Evolutionary conservation across 2,329 filamentous ascomycete genomes (phyloP).

Genomic region (Seiridium cupressi): DNA sequence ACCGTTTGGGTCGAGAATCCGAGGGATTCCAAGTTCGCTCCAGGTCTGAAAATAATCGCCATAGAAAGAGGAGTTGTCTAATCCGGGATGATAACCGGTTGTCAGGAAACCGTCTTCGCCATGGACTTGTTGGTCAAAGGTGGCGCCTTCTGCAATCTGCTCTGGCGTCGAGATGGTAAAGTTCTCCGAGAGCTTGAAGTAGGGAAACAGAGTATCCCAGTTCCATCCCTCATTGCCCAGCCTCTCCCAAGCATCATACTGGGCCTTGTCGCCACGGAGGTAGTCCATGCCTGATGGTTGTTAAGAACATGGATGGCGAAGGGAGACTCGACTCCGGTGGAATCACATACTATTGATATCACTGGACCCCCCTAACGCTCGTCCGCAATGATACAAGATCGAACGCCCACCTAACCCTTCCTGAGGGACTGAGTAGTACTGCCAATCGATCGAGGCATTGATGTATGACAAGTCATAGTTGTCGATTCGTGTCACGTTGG

Average conservation of each 20-base stretch:
- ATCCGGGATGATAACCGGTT: slow-evolving; percentile 31
- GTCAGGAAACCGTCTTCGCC: slow-evolving; percentile 32
- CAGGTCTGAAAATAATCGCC: slow-evolving; percentile 27
- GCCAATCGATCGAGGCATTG: slow-evolving; percentile 1
- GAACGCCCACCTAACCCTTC: slow-evolving; percentile 25
- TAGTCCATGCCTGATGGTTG: slow-evolving; percentile 35
- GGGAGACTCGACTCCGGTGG: background rate
- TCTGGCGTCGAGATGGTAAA: slow-evolving; percentile 30
- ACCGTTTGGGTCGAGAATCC: slow-evolving; percentile 35
- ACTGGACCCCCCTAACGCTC: slow-evolving; percentile 37
- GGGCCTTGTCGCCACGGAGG: slow-evolving; percentile 37
- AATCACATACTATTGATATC: slow-evolving; percentile 33
- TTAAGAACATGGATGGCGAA: background rate
- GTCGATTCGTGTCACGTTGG: background rate
- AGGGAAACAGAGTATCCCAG: slow-evolving; percentile 43
- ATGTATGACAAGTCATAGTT: background rate
- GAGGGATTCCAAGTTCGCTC: slow-evolving; percentile 25
- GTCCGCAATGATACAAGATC: slow-evolving; percentile 31
- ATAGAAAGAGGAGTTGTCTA: slow-evolving; percentile 31
- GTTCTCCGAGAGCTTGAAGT: slow-evolving; percentile 42
- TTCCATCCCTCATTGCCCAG: slow-evolving; percentile 44
- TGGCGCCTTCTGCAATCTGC: slow-evolving; percentile 32
- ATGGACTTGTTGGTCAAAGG: slow-evolving; percentile 31
- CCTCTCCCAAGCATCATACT: slow-evolving; percentile 42
- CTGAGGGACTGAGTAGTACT: slow-evolving; percentile 20